Evolutionary conservation across 2,329 filamentous ascomycete genomes (phyloP).

Genomic region (Cladosporium sphaerospermum): DNA sequence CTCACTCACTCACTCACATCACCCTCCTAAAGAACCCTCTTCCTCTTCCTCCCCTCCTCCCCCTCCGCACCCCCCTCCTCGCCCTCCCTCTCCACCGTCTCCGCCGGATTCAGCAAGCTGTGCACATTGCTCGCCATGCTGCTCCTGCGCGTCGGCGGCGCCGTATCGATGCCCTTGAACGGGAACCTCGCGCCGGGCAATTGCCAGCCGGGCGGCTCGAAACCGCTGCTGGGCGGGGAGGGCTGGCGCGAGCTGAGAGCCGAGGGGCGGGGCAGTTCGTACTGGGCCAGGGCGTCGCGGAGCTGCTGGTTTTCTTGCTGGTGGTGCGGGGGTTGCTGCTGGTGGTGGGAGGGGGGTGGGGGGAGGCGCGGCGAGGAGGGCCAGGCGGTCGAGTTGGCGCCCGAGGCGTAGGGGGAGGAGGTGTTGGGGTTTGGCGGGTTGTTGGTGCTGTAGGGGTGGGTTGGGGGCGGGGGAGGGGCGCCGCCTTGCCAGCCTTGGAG

Average conservation of each 20-base stretch:
- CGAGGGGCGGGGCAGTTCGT: slow-evolving; percentile 55
- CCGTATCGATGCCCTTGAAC: slow-evolving; percentile 46
- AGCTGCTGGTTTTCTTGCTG: slow-evolving; percentile 60
- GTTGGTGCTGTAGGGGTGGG: slow-evolving; percentile 15
- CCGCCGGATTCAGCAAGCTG: slow-evolving; percentile 60
- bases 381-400: slow-evolving; percentile 57
- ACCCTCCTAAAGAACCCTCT: slow-evolving; percentile 49
- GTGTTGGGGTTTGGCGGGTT: slow-evolving; percentile 26
- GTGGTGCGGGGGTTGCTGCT: slow-evolving; percentile 40
- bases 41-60: slow-evolving; percentile 57
- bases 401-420: slow-evolving; percentile 59
- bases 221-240: slow-evolving; percentile 49
- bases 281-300: slow-evolving; percentile 56
- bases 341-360: no score
- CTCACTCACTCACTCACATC: no score
- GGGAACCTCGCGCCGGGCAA: slow-evolving; percentile 46
- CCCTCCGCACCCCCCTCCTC: slow-evolving; percentile 54
- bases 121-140: slow-evolving; percentile 68
- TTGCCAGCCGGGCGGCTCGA: slow-evolving; percentile 52
- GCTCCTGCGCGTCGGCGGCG: slow-evolving; percentile 59
- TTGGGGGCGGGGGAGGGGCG: slow-evolving; percentile 40
- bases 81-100: slow-evolving; percentile 59
- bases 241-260: slow-evolving; percentile 45
- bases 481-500: slow-evolving; percentile 55
- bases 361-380: slow-evolving; percentile 56